phyloP scores from a whole-genome alignment of 495 filamentous ascomycete species.

The Xylaria cubensis region DNA sequence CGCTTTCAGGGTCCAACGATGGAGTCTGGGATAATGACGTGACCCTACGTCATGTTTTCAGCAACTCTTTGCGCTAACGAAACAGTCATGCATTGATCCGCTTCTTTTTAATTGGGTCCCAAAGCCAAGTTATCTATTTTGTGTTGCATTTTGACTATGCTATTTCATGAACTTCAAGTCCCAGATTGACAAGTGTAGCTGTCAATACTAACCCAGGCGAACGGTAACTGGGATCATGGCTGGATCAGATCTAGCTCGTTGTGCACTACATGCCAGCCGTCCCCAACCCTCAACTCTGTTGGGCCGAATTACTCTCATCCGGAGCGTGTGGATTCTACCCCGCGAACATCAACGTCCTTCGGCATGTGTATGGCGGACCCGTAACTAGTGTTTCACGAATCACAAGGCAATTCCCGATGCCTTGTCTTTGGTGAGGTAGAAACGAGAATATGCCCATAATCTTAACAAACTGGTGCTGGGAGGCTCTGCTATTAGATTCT shows the following conservation, averaged over 20 bases:
- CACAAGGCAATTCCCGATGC: background rate
- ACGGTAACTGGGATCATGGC: background rate
- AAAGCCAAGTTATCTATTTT: background rate
- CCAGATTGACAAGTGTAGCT: background rate
- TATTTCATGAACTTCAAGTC: background rate
- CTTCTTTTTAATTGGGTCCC: constrained; percentile 11
- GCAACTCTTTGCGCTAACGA: constrained; percentile 4
- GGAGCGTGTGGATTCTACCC: background rate
- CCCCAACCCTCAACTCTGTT: background rate
- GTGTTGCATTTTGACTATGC: background rate
- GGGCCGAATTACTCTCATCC: background rate
- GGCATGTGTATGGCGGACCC: background rate
- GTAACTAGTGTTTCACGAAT: constrained; percentile 7
- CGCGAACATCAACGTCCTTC: constrained; percentile 1
- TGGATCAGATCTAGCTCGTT: background rate
- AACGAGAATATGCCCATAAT: background rate
- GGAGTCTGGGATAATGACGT: constrained; percentile 20
- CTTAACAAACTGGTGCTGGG: background rate
- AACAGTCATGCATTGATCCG: constrained; percentile 10
- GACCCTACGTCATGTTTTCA: constrained; percentile 20
- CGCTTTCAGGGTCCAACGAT: constrained; percentile 22
- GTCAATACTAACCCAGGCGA: background rate
- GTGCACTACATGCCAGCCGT: background rate
- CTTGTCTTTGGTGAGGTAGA: background rate
- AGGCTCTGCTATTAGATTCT: constrained; percentile 5